Evolutionary conservation across 768 basidiomycete genomes (phyloP), one percentile per base, ranked within the genome.

Genomic region (Dacryopinax primogenitus): DNA sequence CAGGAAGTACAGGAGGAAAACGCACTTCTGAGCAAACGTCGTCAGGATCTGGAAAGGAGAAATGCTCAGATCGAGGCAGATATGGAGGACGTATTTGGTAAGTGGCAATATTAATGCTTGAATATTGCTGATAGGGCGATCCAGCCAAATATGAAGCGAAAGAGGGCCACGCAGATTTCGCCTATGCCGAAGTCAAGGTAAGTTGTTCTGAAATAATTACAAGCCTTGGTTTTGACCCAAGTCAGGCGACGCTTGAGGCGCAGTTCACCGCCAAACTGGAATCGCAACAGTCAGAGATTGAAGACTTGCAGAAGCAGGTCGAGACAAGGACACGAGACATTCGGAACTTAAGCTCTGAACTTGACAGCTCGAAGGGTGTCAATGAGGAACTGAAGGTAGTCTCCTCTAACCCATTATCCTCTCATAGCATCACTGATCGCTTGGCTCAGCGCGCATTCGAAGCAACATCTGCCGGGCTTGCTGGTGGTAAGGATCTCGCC

Each of bases 311-410:
- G 74, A 90, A 92, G 71, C 94, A 97, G 72, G 79, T 95, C 41
- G 96, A 97, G 70, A 77, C 88, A 71, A 86, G 86, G 72, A 78
- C 78, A 36, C 88, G 86, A 66, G 96, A 99, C 75, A 83, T 92
- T 64, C 86, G 91, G 66, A 85, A 82, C 68, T 78, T 95, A 68
- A 88, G 90, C 70, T 84, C 86, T 51, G 86, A 90, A 4, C 86
- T 96, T 66, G 95, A 98, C 72, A 88, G 87, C 75, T 81, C 96
- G 71, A 94, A 95, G 79, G 87, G 90, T 71, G 89, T 96, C 68
- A 98, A 97, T 72, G 96, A 98, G 74, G 95, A 98, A 73, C 83
- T 99, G 64, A 98, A 99, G 84, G 95, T 96, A 70, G 68, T 64
- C 16, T 36, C 68, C 44, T 64, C 62, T 63, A n/a, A 65, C 51